Base-by-base conservation (phyloP, 2,329 filamentous ascomycete genomes). In the Metarhizium album region DNA sequence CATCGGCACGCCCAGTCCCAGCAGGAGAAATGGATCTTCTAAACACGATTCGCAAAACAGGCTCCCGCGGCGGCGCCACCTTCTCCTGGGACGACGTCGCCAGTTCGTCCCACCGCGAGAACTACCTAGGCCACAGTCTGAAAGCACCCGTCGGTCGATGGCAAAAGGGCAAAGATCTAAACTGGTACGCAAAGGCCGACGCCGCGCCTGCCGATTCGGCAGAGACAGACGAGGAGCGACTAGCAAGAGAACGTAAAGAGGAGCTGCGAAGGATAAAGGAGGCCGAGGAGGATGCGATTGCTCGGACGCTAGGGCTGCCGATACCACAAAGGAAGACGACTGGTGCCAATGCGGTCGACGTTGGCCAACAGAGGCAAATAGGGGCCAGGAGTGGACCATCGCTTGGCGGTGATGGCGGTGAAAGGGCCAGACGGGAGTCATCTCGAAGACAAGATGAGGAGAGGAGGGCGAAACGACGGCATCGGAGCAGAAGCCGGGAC, bases 51-150 rank as follows among this genome's bases (percentile, higher is more conserved):
- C 88, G 90, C 63, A 97, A 98, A 71, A 72, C 76, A 18, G 91
- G 95, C 67, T 93, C 89, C 60, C 85, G 93, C 58, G 93, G 93
- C 62, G 93, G 93, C 64, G 86, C 86, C 68, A 90, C 96, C 68
- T 98, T 98, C 74, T 90, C 84, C 70, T 97, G 93, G 93, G 87
- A 91, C 57, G 90, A 96, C 59, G 91, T 98, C 63, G 85, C 91
- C 65, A 82, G 76, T 57, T 94, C 90, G 47, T 73, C 79, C 22
- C 90, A 95, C 63, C 90, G 93, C 67, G 90, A 98, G 68, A 95
- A 84, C 61, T 84, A 82, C 67, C 84, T 96, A 7, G 90, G 90
- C 48, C 90, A 96, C 71, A 93, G 87, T 53, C 71, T 96, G 52
- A 95, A 91, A 75, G 90, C 90, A 0, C 88, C 90, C 0, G 90